Percentiles rank a stretch among this genome's conserved stretches.
Conservation (phyloP, 106 monocot species). For the Iris macrosiphon region DNA sequence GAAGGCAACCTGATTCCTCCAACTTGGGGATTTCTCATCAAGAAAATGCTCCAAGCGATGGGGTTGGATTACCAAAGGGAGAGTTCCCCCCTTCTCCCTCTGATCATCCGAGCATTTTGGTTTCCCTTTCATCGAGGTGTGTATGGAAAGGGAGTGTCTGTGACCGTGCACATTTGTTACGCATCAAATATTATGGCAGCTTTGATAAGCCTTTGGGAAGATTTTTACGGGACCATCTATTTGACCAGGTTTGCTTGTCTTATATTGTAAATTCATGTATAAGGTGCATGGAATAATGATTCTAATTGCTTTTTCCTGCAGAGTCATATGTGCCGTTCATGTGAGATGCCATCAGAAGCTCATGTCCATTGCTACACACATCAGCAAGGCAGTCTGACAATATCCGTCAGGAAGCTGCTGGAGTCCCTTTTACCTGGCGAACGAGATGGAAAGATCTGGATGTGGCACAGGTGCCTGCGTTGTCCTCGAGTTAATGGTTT, state of each 20-base stretch:
- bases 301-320: slow-evolving; percentile 18
- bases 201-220: slow-evolving; percentile 89
- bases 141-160: slow-evolving; percentile 89
- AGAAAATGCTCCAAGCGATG: slow-evolving; percentile 16
- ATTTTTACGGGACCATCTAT: slow-evolving; percentile 78
- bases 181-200: slow-evolving; percentile 89
- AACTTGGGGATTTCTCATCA: slow-evolving; percentile 19
- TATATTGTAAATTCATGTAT: slow-evolving; percentile 1
- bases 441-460: slow-evolving; percentile 88
- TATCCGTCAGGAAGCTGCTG: slow-evolving; percentile 68
- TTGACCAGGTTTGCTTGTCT: slow-evolving; percentile 61
- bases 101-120: slow-evolving; percentile 88
- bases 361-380: slow-evolving; percentile 95
- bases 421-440: slow-evolving; percentile 52
- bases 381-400: slow-evolving; percentile 81
- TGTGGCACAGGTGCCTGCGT: slow-evolving; percentile 86
- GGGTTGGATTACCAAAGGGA: slow-evolving; percentile 17
- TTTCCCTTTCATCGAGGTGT: slow-evolving; percentile 82
- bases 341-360: slow-evolving; percentile 89
- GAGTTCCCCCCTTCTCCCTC: slow-evolving; percentile 65
- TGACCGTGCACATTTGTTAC: slow-evolving; percentile 82
- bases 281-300: neutral
- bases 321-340: slow-evolving; percentile 62
- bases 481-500: slow-evolving; percentile 59
- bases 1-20: slow-evolving; percentile 10